Percentiles rank a stretch among this genome's conserved stretches.
Evolutionary conservation across 2,329 filamentous ascomycete species (phyloP).

Genomic region (Epichloe coenophiala): DNA sequence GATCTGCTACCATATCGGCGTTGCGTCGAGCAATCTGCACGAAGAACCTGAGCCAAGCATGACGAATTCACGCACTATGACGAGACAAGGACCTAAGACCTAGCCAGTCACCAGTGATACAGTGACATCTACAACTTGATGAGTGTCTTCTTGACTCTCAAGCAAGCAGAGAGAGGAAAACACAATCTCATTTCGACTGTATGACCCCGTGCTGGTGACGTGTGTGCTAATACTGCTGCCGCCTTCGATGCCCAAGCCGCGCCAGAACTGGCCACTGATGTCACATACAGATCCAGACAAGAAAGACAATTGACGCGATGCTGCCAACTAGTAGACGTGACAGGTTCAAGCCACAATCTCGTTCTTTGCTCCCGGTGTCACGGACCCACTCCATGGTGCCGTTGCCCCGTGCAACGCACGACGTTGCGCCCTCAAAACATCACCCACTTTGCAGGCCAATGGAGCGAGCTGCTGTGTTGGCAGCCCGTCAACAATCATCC

Average conservation of each 20-base stretch:
- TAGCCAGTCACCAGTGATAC: too few species aligned
- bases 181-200: too few species aligned
- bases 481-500: constrained; percentile 3
- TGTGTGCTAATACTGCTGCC: background rate
- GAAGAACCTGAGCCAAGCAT: too few species aligned
- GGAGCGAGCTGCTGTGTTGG: background rate
- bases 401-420: constrained; percentile 9
- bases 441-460: constrained; percentile 1
- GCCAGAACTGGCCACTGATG: background rate
- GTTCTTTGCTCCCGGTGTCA: background rate
- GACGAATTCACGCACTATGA: too few species aligned
- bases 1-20: too few species aligned
- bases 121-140: too few species aligned
- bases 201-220: too few species aligned
- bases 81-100: too few species aligned
- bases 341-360: background rate
- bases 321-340: background rate
- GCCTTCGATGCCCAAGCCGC: background rate
- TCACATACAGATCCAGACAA: background rate
- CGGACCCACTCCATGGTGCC: background rate
- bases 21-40: too few species aligned
- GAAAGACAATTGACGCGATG: background rate
- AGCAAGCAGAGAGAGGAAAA: too few species aligned
- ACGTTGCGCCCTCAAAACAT: constrained; percentile 4
- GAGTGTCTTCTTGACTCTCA: too few species aligned